Conservation (phyloP, 2,329 filamentous ascomycete genomes). For the Apiospora arundinis region DNA sequence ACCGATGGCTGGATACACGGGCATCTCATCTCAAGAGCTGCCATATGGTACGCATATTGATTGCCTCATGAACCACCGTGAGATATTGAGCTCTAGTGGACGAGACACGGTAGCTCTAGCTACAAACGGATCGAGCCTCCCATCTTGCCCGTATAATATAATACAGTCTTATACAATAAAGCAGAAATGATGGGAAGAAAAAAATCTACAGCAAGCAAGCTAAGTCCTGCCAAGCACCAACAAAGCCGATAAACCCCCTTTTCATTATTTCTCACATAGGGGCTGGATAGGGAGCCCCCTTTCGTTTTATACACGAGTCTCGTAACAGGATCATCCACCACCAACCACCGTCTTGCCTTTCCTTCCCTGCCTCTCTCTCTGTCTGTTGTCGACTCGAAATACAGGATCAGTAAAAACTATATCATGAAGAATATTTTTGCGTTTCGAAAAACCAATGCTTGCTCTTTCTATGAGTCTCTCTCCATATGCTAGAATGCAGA, state of each 20-base stretch:
- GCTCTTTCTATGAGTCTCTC: constrained; percentile 9
- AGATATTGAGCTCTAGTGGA: background rate
- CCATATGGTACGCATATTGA: background rate
- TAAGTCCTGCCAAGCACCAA: background rate
- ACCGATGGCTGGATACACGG: background rate
- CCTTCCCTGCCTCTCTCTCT: background rate
- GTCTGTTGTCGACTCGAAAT: background rate
- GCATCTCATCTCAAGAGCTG: background rate
- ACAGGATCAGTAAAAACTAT: constrained; percentile 15
- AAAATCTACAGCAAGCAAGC: background rate
- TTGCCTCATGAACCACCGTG: background rate
- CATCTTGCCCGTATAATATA: background rate
- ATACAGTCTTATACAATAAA: background rate
- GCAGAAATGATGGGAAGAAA: background rate
- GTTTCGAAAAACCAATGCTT: constrained; percentile 13
- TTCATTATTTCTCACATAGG: constrained; percentile 20
- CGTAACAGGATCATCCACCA: constrained; percentile 3
- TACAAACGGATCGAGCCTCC: background rate
- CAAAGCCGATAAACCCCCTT: background rate
- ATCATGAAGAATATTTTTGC: constrained; percentile 13
- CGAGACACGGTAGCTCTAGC: background rate
- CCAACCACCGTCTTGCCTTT: no score
- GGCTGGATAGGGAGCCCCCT: background rate
- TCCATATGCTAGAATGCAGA: constrained; percentile 18
- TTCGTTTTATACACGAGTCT: constrained; percentile 19